Evolutionary conservation across 2,329 filamentous ascomycete species (phyloP).

Genomic region (Aspergillus tanneri): DNA sequence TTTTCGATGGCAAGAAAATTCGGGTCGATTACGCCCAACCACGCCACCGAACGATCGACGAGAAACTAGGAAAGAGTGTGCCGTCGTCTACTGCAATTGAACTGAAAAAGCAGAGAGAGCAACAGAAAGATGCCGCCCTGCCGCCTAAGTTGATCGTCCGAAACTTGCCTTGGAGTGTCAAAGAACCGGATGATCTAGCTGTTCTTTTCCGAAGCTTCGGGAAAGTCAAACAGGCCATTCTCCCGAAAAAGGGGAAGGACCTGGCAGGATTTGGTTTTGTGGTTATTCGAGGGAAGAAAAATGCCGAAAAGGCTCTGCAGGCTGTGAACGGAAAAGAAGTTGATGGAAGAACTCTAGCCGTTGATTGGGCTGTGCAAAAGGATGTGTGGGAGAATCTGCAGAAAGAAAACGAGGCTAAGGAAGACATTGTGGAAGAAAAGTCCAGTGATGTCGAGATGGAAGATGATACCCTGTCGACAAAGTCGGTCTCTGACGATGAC

Average conservation of each 20-base stretch:
- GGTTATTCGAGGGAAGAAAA: slow-evolving; percentile 80
- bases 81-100: slow-evolving; percentile 38
- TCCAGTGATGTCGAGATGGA: slow-evolving; percentile 58
- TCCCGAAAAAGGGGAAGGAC: slow-evolving; percentile 71
- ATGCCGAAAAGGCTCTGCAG: slow-evolving; percentile 84
- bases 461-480: slow-evolving; percentile 52
- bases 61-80: slow-evolving; percentile 47
- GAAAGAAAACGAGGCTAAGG: slow-evolving; percentile 41
- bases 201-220: slow-evolving; percentile 82
- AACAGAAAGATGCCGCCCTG: slow-evolving; percentile 59
- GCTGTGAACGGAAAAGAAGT: slow-evolving; percentile 85
- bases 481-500: slow-evolving; percentile 46
- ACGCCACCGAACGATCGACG: slow-evolving; percentile 66
- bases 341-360: slow-evolving; percentile 82
- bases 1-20: slow-evolving; percentile 77
- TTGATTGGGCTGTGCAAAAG: slow-evolving; percentile 97
- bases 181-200: slow-evolving; percentile 75
- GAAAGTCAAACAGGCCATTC: slow-evolving; percentile 81
- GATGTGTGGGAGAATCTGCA: slow-evolving; percentile 72
- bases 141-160: slow-evolving; percentile 80
- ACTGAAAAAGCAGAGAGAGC: slow-evolving; percentile 50
- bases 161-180: slow-evolving; percentile 95
- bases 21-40: slow-evolving; percentile 85
- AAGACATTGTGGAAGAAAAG: slow-evolving; percentile 31
- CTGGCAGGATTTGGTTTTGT: slow-evolving; percentile 92